These are phyloP conservation scores for Starmera stellimalicola DNA, from an alignment of 1,139 yeast genomes.

Conservation along the genomic window DNA sequence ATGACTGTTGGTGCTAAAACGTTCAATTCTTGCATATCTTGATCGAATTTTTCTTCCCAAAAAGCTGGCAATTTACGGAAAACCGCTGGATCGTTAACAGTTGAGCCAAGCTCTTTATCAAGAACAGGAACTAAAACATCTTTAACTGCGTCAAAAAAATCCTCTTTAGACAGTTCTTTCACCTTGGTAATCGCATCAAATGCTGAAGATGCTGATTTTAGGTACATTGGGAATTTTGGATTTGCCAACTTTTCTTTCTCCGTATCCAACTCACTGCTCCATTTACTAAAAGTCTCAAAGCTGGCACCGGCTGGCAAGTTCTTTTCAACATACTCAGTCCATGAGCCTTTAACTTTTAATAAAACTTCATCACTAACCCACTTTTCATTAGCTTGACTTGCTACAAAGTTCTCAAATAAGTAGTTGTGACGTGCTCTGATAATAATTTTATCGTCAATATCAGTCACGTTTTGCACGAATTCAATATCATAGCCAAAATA, in stretches of 20 bases:
- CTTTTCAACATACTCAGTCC: constrained; percentile 40
- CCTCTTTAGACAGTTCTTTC: constrained; percentile 18
- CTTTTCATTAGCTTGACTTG: constrained; percentile 18
- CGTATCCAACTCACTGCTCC: constrained; percentile 44
- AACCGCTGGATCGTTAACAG: constrained; percentile 75
- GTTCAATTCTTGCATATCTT: constrained; percentile 78
- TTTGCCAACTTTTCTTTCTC: constrained; percentile 40
- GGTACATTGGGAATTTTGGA: constrained; percentile 84
- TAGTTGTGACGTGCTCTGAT: constrained; percentile 87
- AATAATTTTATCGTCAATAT: constrained; percentile 94
- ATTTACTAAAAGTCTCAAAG: constrained; percentile 32
- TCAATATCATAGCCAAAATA: constrained; percentile 82
- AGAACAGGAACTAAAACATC: constrained; percentile 68
- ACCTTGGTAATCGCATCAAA: constrained; percentile 28
- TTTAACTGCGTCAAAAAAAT: constrained; percentile 44
- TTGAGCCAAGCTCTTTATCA: constrained; percentile 63
- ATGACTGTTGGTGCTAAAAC: constrained; percentile 80
- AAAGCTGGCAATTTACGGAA: constrained; percentile 76
- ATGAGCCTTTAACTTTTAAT: constrained; percentile 32
- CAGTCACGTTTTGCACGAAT: constrained; percentile 94
- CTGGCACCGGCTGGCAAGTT: constrained; percentile 43
- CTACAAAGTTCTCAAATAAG: constrained; percentile 53
- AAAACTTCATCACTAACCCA: constrained; percentile 30
- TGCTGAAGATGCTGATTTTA: constrained; percentile 55
- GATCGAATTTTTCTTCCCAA: constrained; percentile 82